These are phyloP conservation scores for Suillus plorans DNA, from an alignment of 768 basidiomycete genomes.

Conservation along the genomic window DNA sequence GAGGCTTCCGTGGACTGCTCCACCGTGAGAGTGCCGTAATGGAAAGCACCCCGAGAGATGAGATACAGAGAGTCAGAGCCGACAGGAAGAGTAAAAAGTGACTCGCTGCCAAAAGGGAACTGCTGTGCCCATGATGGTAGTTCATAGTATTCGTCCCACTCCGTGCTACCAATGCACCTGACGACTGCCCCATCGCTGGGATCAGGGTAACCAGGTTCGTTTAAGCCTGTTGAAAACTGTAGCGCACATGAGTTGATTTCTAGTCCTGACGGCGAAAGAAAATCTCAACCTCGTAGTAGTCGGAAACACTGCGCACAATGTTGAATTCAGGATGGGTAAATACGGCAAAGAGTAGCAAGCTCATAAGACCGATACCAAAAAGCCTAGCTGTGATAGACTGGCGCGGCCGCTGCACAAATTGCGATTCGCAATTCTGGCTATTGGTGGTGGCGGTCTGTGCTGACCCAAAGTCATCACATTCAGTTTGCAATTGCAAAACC, in stretches of 20 bases:
- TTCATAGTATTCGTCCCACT: conserved; percentile 17
- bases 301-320: conserved; percentile 2
- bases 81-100: conserved; percentile 30
- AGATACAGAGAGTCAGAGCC: conserved; percentile 32
- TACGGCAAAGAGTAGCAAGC: conserved; percentile 12
- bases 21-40: conserved; percentile 21
- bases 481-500: neutral
- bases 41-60: conserved; percentile 31
- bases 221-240: conserved; percentile 9
- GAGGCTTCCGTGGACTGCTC: conserved; percentile 14
- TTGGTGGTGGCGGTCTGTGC: neutral
- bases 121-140: conserved; percentile 18
- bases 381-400: conserved; percentile 14
- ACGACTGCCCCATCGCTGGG: conserved; percentile 18
- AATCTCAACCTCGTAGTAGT: conserved; percentile 1
- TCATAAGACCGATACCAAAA: conserved; percentile 9
- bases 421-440: neutral
- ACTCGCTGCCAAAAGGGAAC: conserved; percentile 18
- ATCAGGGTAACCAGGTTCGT: conserved; percentile 6
- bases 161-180: conserved; percentile 7
- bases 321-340: neutral
- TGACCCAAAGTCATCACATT: neutral
- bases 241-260: conserved; percentile 3
- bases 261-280: neutral
- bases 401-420: neutral